A percentile compares a stretch with the other conserved stretches of the same genome.
phyloP scores from a whole-genome alignment of 2,329 filamentous ascomycete species.

The Fusarium sp. region DNA sequence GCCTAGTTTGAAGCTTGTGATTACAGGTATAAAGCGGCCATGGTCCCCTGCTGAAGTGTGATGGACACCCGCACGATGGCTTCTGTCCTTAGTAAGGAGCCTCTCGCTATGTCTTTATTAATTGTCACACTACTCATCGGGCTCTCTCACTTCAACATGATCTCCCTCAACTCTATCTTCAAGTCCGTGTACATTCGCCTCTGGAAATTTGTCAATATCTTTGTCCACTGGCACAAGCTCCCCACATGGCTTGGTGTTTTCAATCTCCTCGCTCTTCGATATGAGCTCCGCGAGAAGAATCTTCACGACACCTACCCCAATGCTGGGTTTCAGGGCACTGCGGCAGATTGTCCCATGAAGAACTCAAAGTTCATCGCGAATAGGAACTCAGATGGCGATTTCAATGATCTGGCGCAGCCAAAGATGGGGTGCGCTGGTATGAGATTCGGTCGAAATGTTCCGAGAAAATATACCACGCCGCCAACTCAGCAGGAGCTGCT shows the following conservation, averaged over 20 bases:
- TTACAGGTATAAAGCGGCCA: not conserved
- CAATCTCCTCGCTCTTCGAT: conserved; percentile 23
- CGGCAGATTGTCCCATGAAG: not conserved
- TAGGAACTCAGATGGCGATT: conserved; percentile 8
- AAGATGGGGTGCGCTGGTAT: conserved; percentile 21
- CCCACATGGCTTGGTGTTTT: conserved; percentile 22
- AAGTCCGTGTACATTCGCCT: conserved; percentile 15
- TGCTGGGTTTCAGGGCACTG: conserved; percentile 1
- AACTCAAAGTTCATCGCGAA: conserved; percentile 19
- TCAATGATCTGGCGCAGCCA: conserved; percentile 11
- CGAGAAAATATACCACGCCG: not conserved
- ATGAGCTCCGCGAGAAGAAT: conserved; percentile 24
- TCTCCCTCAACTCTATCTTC: not conserved
- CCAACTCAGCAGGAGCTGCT: conserved; percentile 6
- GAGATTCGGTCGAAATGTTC: conserved; percentile 27
- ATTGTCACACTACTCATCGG: not conserved
- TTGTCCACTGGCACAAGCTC: conserved; percentile 22
- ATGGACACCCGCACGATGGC: not conserved
- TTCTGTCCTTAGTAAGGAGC: not conserved
- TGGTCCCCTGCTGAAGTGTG: not conserved
- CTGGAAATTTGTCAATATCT: conserved; percentile 9
- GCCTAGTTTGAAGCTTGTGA: not conserved
- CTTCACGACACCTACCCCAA: conserved; percentile 19
- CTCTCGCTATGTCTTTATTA: not conserved
- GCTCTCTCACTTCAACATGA: not conserved